Evolutionary conservation across 257 asterid genomes (phyloP).

Genomic region (Salvia splendens): DNA sequence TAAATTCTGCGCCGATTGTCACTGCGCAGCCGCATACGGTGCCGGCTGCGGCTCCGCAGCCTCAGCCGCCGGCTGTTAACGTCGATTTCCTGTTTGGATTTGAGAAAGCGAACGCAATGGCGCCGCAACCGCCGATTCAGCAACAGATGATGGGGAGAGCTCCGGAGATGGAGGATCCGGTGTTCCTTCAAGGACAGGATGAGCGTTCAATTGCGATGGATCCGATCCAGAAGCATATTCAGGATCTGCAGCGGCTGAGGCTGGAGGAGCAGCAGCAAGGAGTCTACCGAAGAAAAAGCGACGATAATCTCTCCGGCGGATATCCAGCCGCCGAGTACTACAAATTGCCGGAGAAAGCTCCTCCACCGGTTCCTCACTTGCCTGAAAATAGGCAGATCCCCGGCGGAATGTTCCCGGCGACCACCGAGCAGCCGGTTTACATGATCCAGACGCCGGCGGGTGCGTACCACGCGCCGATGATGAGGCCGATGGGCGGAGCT

Average conservation of each 20-base stretch:
- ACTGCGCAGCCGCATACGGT: slow-evolving; percentile 45
- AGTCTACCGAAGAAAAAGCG: slow-evolving; percentile 54
- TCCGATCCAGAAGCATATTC: slow-evolving; percentile 96
- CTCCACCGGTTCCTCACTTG: slow-evolving; percentile 57
- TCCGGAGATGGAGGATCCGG: slow-evolving; percentile 47
- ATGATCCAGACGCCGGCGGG: slow-evolving; percentile 62
- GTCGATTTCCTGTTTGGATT: slow-evolving; percentile 71
- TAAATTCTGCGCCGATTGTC: slow-evolving; percentile 78
- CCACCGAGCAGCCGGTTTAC: slow-evolving; percentile 69
- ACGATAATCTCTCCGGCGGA: slow-evolving; percentile 54
- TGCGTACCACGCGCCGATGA: slow-evolving; percentile 65
- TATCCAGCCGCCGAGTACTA: slow-evolving; percentile 61
- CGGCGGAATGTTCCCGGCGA: slow-evolving; percentile 60
- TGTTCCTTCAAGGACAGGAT: slow-evolving; percentile 46
- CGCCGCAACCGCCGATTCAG: slow-evolving; percentile 38
- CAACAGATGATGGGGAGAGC: slow-evolving; percentile 42
- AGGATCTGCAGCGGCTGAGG: slow-evolving; percentile 81
- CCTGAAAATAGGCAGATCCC: slow-evolving; percentile 61
- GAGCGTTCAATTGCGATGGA: slow-evolving; percentile 57
- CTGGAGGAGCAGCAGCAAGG: slow-evolving; percentile 81
- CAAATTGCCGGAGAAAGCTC: slow-evolving; percentile 54
- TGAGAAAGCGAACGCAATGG: slow-evolving; percentile 48
- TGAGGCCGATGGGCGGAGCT: slow-evolving; percentile 57
- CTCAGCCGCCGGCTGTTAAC: slow-evolving; percentile 41
- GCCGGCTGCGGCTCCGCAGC: slow-evolving; percentile 33